A percentile compares a stretch with the other conserved stretches of the same genome.
These are phyloP conservation scores for Monascus ruber DNA, from an alignment of 2,329 filamentous ascomycete species.

Conservation along the genomic window DNA sequence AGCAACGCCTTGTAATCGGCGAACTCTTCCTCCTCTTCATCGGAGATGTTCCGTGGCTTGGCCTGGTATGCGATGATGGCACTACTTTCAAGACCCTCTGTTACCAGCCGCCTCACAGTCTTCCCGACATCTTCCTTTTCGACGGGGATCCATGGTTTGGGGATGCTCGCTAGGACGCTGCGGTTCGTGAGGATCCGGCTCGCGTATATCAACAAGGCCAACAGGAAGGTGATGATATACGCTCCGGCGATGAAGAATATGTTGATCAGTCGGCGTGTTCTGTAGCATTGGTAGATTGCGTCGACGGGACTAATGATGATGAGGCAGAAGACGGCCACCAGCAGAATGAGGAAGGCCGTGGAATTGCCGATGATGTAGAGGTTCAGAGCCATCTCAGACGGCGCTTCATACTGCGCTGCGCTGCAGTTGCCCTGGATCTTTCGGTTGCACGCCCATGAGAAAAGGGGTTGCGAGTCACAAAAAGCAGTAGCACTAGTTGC, in stretches of 20 bases:
- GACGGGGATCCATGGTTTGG: slow-evolving; percentile 74
- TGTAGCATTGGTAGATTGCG: slow-evolving; percentile 63
- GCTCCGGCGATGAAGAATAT: slow-evolving; percentile 68
- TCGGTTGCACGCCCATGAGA: background rate
- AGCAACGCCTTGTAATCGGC: slow-evolving; percentile 19
- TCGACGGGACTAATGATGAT: slow-evolving; percentile 73
- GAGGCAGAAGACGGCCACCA: slow-evolving; percentile 59
- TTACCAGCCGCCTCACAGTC: slow-evolving; percentile 64
- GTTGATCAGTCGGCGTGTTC: slow-evolving; percentile 59
- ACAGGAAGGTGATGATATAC: slow-evolving; percentile 60
- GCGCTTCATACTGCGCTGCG: slow-evolving; percentile 11
- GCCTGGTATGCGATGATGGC: slow-evolving; percentile 71
- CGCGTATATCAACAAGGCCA: slow-evolving; percentile 67
- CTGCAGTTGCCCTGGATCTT: background rate
- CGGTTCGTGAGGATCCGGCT: slow-evolving; percentile 79
- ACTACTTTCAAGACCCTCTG: slow-evolving; percentile 60
- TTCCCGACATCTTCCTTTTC: slow-evolving; percentile 73
- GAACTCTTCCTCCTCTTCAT: slow-evolving; percentile 22
- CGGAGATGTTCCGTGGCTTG: slow-evolving; percentile 50
- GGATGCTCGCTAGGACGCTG: slow-evolving; percentile 67
- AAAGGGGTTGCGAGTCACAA: background rate
- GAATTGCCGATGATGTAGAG: slow-evolving; percentile 74
- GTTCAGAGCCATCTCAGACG: slow-evolving; percentile 20
- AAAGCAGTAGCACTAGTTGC: too few relatives aligned
- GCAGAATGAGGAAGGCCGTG: slow-evolving; percentile 64